Conservation (phyloP, 2,329 filamentous ascomycete species). For the Aspergillus hiratsukae region DNA sequence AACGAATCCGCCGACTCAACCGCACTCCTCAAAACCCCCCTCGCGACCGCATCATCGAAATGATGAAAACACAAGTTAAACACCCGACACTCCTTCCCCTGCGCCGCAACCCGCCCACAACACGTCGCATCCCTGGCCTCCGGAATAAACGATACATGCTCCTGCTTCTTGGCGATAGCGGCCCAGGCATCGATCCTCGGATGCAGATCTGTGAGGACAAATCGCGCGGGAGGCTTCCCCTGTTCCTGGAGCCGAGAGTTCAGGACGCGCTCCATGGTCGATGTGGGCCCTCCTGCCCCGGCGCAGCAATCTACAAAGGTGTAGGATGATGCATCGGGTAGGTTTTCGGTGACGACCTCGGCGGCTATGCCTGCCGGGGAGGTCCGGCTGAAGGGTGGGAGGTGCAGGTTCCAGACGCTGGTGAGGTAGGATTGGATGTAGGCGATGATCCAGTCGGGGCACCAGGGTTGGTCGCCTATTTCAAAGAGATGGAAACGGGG, state of each 20-base stretch:
- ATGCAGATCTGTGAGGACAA: constrained; percentile 63
- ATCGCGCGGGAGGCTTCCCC: constrained; percentile 42
- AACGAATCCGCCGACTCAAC: constrained; percentile 22
- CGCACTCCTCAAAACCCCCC: constrained; percentile 55
- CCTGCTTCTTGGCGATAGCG: constrained; percentile 47
- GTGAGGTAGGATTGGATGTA: constrained; percentile 33
- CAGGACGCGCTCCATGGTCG: constrained; percentile 56
- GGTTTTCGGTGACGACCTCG: constrained; percentile 30
- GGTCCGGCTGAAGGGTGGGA: constrained; percentile 13
- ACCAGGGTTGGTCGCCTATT: constrained; percentile 65
- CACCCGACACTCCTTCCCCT: constrained; percentile 59
- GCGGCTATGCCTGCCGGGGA: constrained; percentile 12
- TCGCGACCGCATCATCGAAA: constrained; percentile 62
- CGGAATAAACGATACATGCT: constrained; percentile 56
- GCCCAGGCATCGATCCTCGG: constrained; percentile 61
- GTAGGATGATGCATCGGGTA: constrained; percentile 47
- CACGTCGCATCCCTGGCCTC: constrained; percentile 60
- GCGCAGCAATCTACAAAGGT: constrained; percentile 73
- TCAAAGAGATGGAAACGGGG: constrained; percentile 56
- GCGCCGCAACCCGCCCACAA: constrained; percentile 32
- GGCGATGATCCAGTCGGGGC: constrained; percentile 58
- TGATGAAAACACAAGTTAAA: constrained; percentile 76
- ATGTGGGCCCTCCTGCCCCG: constrained; percentile 67
- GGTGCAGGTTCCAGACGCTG: constrained; percentile 19
- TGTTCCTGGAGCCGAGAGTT: constrained; percentile 41